Base-by-base conservation (phyloP, 139 green algal species). In the Asterochloris erici region DNA sequence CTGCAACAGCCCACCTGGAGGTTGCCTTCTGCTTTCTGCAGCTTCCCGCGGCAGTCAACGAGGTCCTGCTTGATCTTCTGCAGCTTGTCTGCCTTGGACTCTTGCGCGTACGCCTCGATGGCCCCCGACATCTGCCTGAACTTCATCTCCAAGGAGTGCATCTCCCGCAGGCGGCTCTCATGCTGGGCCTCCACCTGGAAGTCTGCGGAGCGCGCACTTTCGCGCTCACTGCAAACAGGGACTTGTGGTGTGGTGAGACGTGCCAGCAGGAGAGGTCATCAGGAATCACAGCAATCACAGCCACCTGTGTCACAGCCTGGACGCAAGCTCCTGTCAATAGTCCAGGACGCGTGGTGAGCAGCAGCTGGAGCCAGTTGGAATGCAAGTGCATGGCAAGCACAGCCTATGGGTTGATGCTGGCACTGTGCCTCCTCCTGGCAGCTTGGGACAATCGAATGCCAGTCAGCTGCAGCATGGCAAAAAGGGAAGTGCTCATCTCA, bases 131-230 rank as follows among this genome's bases (percentile, higher is more conserved):
- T 87, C 68, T 71, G 74, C 10, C 24, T 63, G 61, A 93, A 70
- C 84, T 90, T 77, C 11, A 76, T 81, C 24, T 69, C 75, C 68
- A 82, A 63, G 2, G 82, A 76, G 66, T 92, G 83, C 78, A 92
- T 73, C 79, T 81, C 63, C 11, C 81, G 82, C 78, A 88, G 84
- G 63, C 61, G 68, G 0, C 11, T 61, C 79, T 93, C 90, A 24
- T 82, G 68, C 38, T 85, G 47, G 12, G 28, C 63, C 83, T 90
- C 88, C 14, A n/a, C 64, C 54, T 61, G n/a, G 2, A 68, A 61
- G 15, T n/a, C 77, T 16, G 69, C 78, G 0, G 66, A 27, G 2
- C 88, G 83, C 66, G 80, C 70, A 54, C 64, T n/a, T 47, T 89
- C 83, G 19, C 86, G 85, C 62, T 89, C 84, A 75, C 82, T 90